These are phyloP conservation scores for Ogataea methanolica DNA, from an alignment of 805 yeast genomes.

Conservation along the genomic window DNA sequence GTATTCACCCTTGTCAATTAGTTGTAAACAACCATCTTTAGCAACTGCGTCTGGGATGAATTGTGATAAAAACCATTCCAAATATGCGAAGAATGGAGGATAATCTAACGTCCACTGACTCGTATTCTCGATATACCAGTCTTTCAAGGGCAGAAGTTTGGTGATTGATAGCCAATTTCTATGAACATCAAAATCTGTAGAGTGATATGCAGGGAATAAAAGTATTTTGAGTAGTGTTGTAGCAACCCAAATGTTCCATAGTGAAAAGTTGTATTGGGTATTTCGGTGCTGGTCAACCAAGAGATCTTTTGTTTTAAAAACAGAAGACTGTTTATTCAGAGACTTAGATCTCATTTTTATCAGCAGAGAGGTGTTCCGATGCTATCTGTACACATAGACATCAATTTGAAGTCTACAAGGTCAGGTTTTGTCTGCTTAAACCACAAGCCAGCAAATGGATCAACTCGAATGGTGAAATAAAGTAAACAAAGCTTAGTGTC, in stretches of 20 bases:
- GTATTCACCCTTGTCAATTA: conserved; percentile 60
- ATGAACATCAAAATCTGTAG: conserved; percentile 97
- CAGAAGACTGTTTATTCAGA: background rate
- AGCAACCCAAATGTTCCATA: conserved; percentile 67
- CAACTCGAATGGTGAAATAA: too few relatives aligned
- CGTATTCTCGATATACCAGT: conserved; percentile 81
- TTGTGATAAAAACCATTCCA: conserved; percentile 75
- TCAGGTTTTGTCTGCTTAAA: too few relatives aligned
- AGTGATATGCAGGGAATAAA: conserved; percentile 75
- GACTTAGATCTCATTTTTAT: background rate
- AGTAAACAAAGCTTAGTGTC: too few relatives aligned
- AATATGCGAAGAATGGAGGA: conserved; percentile 97
- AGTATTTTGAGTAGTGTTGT: conserved; percentile 54
- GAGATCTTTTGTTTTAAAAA: background rate
- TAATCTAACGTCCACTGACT: conserved; percentile 94
- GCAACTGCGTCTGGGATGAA: conserved; percentile 61
- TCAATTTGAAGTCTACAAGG: background rate
- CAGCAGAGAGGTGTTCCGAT: too few relatives aligned
- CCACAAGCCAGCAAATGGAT: too few relatives aligned
- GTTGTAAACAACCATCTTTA: conserved; percentile 73
- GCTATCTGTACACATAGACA: too few relatives aligned
- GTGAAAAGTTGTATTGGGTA: conserved; percentile 37
- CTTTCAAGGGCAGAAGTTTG: conserved; percentile 57
- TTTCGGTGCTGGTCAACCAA: background rate
- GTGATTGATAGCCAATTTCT: conserved; percentile 97